phyloP scores from a whole-genome alignment of 495 filamentous ascomycete genomes.

The Podospora fimiseda region DNA sequence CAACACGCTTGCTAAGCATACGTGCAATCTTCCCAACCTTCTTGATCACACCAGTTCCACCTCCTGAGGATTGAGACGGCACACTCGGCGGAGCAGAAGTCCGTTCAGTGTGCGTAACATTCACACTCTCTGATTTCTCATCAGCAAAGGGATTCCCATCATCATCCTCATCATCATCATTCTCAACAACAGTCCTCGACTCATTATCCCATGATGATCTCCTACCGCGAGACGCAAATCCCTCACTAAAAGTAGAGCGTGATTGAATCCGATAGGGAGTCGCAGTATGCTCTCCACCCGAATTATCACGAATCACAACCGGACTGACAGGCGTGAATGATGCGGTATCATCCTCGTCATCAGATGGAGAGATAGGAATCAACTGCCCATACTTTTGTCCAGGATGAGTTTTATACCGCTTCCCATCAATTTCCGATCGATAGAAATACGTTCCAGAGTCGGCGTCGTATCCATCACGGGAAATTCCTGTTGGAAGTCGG shows the following conservation, averaged over 20 bases:
- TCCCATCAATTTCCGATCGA: slow-evolving; percentile 21
- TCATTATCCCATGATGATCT: neutral
- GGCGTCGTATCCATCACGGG: slow-evolving; percentile 47
- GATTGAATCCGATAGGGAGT: neutral
- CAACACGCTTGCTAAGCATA: neutral
- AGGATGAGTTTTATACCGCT: neutral
- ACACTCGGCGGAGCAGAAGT: neutral
- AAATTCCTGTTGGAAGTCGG: slow-evolving; percentile 43
- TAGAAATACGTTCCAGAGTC: slow-evolving; percentile 44
- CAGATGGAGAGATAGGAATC: neutral
- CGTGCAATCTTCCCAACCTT: neutral
- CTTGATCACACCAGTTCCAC: neutral
- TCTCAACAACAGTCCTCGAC: neutral
- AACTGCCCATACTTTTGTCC: neutral
- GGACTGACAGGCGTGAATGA: too few relatives aligned
- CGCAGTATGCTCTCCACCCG: neutral
- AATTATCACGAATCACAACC: neutral
- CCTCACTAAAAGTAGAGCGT: neutral
- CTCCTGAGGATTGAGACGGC: neutral
- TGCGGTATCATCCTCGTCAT: too few relatives aligned
- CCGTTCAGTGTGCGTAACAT: too few relatives aligned
- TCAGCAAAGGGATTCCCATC: neutral
- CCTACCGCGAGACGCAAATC: neutral
- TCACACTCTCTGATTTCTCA: neutral
- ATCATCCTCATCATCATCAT: neutral